phyloP scores from a whole-genome alignment of 2,329 filamentous ascomycete species.

The Aspergillus felis region DNA sequence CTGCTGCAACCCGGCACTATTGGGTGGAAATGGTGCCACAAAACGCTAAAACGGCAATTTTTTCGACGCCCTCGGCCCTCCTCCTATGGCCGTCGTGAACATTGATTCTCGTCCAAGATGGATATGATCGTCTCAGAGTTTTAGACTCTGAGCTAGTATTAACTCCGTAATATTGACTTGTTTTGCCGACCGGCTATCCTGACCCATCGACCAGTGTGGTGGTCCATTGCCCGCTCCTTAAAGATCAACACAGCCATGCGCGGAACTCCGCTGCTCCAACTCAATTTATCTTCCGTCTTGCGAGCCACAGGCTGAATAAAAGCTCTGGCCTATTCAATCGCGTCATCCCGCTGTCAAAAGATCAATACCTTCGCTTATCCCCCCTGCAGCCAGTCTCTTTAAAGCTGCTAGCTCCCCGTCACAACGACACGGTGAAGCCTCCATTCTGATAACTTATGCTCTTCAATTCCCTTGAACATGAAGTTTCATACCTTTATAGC shows the following conservation, averaged over 20 bases:
- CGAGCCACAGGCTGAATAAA: background rate
- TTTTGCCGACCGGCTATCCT: background rate
- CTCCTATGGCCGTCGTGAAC: too few species aligned
- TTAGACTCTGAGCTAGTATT: background rate
- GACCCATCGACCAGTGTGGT: too few species aligned
- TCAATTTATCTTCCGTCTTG: background rate
- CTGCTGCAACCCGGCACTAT: too few species aligned
- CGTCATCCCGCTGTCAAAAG: conserved; percentile 8
- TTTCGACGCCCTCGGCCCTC: too few species aligned
- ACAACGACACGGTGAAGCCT: background rate
- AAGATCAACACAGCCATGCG: background rate
- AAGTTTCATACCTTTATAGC: conserved; percentile 10
- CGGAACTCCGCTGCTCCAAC: too few species aligned
- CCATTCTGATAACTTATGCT: background rate
- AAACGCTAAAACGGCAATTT: background rate
- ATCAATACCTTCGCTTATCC: background rate
- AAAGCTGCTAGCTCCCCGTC: background rate
- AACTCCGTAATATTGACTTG: background rate
- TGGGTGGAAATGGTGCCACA: too few species aligned
- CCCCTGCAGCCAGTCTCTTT: background rate
- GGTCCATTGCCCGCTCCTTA: background rate
- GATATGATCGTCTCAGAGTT: background rate
- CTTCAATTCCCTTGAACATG: conserved; percentile 8
- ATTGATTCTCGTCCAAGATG: background rate
- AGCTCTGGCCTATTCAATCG: background rate